These are phyloP conservation scores for Astragalus glycyphyllos DNA, from an alignment of 306 rosid species.

Conservation along the genomic window DNA sequence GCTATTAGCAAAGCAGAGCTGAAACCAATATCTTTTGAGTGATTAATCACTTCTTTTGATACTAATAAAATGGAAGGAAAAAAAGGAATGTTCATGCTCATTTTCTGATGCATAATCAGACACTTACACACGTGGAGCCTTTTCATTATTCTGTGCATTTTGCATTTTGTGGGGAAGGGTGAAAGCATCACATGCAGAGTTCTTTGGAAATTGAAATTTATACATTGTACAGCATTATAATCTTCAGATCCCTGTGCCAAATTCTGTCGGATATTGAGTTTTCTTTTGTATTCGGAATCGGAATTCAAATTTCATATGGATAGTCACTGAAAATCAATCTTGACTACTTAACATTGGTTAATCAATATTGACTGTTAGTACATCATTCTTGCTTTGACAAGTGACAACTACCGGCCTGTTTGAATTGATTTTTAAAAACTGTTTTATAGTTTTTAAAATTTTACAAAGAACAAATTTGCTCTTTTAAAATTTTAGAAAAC, in stretches of 20 bases:
- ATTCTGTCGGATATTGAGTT: conserved; percentile 20
- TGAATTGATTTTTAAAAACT: too few species aligned
- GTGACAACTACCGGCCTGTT: too few species aligned
- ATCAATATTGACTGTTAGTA: background rate
- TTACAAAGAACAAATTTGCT: too few species aligned
- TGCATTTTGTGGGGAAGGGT: conserved; percentile 1
- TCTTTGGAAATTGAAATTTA: conserved; percentile 4
- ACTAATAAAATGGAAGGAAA: conserved; percentile 25
- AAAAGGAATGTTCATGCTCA: conserved; percentile 7
- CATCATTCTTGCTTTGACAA: too few species aligned
- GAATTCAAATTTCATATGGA: background rate
- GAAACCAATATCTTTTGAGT: conserved; percentile 31
- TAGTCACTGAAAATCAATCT: background rate
- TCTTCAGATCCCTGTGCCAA: conserved; percentile 7
- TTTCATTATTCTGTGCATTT: conserved; percentile 15
- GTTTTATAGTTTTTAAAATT: too few species aligned
- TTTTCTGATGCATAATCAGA: conserved; percentile 12
- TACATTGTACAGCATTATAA: conserved; percentile 29
- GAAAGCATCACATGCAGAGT: conserved; percentile 10
- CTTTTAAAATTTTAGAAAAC: too few species aligned
- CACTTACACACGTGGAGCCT: background rate
- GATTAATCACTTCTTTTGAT: conserved; percentile 27
- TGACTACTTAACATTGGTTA: background rate
- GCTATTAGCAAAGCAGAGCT: conserved; percentile 58
- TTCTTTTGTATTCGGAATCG: background rate